phyloP scores from a whole-genome alignment of 306 rosid genomes.

The Cicer arietinum region DNA sequence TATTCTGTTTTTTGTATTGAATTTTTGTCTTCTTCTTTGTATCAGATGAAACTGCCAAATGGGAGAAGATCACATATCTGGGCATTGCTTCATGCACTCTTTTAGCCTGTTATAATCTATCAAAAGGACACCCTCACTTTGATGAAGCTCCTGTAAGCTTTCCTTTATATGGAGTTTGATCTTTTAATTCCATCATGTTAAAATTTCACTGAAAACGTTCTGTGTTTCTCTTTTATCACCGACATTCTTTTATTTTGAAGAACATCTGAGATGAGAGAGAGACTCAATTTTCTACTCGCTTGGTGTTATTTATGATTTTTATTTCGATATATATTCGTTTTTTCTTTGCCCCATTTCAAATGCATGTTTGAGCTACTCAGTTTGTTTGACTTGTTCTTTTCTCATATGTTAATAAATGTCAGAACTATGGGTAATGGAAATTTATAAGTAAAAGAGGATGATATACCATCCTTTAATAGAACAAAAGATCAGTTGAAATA shows the following conservation, averaged over 20 bases:
- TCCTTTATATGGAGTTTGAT: constrained; percentile 7
- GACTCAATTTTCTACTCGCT: constrained; percentile 6
- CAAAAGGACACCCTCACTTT: constrained; percentile 84
- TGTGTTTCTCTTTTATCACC: not conserved
- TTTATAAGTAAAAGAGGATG: not conserved
- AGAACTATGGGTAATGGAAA: no score
- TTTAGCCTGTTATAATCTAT: constrained; percentile 61
- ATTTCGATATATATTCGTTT: not conserved
- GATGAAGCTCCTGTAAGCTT: constrained; percentile 82
- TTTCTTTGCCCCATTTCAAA: not conserved
- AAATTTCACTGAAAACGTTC: not conserved
- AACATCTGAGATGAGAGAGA: not conserved
- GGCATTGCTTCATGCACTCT: constrained; percentile 74
- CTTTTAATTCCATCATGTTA: not conserved
- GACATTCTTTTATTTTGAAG: not conserved
- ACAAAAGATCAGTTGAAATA: not conserved
- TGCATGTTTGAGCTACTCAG: constrained; percentile 3
- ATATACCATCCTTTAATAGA: not conserved
- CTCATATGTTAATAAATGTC: not conserved
- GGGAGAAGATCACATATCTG: constrained; percentile 94
- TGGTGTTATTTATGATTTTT: constrained; percentile 20
- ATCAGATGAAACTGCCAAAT: constrained; percentile 86
- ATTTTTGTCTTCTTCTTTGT: not conserved
- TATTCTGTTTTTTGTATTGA: constrained; percentile 10
- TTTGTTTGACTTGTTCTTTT: not conserved